Evolutionary conservation across 2,329 filamentous ascomycete genomes (phyloP), one percentile per base, ranked within the genome.

Genomic region (Exophiala mesophila): DNA sequence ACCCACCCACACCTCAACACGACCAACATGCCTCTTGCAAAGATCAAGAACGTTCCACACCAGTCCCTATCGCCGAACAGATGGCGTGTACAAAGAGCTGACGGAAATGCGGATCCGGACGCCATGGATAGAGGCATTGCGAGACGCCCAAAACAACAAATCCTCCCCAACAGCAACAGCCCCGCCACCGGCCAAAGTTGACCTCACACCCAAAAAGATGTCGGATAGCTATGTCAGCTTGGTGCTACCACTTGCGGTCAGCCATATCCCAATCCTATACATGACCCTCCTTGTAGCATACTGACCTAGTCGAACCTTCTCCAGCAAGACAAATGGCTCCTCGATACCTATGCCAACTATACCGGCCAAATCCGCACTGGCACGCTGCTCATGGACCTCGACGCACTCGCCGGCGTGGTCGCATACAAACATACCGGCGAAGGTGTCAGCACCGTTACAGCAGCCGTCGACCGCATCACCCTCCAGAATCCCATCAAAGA

Each of bases 301-400:
- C 23, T 26, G 12, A 26, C 23, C 6, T 26, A 26, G 7, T 12
- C 23, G 6, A 26, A 7, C n/a, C 83, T 83, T 5, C 68, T 88
- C 7, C 82, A 78, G 4, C 80, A 78, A 56, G 85, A 88, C 57
- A 82, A 83, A 38, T 88, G 82, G 82, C 68, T 89, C 9, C 73
- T 85, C 8, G 85, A 89, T 59, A 83, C 80, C 0, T 89, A 89
- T 57, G 76, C 87, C 57, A 88, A 88, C 62, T 76, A 83, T 1
- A 80, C 78, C 0, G 85, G 85, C 0, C 82, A 87, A 54, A 83
- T 89, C 53, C 73, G 70, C 39, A 70, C 88, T 5, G 85, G 85
- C 0, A 80, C 83, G 0, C 67, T 89, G 12, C 78, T 89, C 48
- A 88, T 88, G 83, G 85, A 89, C 50, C 72, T 89, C 2, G 85